Conservation (phyloP, 345 rosid genomes). For the Chamaenerion angustifolium region DNA sequence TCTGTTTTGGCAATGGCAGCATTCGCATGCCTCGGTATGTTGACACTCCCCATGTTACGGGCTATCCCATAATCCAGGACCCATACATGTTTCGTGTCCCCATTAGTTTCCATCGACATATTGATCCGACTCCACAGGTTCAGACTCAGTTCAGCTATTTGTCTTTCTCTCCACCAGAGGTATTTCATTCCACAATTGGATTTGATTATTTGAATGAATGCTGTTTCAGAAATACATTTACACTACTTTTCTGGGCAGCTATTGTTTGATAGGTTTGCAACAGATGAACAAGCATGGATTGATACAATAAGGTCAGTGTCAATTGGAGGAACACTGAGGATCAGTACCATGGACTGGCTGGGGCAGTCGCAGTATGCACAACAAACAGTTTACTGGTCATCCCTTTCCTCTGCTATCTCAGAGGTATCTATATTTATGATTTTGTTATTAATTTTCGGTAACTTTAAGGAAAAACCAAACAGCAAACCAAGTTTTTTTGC, state of each 20-base stretch:
- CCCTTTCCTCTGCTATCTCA: constrained; percentile 59
- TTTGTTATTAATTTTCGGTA: too few relatives aligned
- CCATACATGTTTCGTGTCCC: constrained; percentile 32
- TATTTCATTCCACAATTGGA: constrained; percentile 9
- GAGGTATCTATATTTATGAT: constrained; percentile 34
- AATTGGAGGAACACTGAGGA: constrained; percentile 47
- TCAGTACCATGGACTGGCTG: constrained; percentile 88
- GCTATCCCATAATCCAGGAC: constrained; percentile 55
- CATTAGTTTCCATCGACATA: constrained; percentile 28
- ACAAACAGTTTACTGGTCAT: constrained; percentile 58
- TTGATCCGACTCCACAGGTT: constrained; percentile 16
- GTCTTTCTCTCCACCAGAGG: constrained; percentile 93
- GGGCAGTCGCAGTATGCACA: constrained; percentile 65
- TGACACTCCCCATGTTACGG: constrained; percentile 40
- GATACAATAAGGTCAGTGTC: constrained; percentile 65
- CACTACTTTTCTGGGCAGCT: constrained; percentile 23
- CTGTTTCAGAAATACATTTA: too few relatives aligned
- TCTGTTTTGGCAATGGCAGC: constrained; percentile 18
- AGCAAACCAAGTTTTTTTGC: too few relatives aligned
- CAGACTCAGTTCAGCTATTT: constrained; percentile 34
- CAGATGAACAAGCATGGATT: constrained; percentile 83
- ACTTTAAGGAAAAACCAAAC: too few relatives aligned
- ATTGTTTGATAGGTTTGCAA: constrained; percentile 46
- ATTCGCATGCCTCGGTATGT: constrained; percentile 48
- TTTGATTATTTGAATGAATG: not conserved